A percentile compares a stretch with the other conserved stretches of the same genome.
These are phyloP conservation scores for Hebeloma cylindrosporum DNA, from an alignment of 768 basidiomycete species.

Conservation along the genomic window DNA sequence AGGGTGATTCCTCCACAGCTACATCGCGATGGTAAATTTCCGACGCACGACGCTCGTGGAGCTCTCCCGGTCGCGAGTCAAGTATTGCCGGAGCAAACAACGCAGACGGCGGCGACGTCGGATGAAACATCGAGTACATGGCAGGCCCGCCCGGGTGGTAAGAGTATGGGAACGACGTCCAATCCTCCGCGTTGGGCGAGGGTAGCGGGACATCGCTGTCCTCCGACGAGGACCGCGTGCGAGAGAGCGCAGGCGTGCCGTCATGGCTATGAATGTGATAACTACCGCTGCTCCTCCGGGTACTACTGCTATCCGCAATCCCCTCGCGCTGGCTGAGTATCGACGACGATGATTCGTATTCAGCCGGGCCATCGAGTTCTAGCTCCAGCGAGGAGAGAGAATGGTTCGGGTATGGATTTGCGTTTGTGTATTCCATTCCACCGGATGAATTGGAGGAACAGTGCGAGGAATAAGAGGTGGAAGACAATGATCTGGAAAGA, in stretches of 20 bases:
- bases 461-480: slow-evolving; percentile 33
- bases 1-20: too few species aligned
- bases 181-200: slow-evolving; percentile 18
- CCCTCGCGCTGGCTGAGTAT: neutral
- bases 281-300: slow-evolving; percentile 16
- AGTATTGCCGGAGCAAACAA: too few species aligned
- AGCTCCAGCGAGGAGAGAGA: slow-evolving; percentile 20
- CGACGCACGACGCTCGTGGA: too few species aligned
- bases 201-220: slow-evolving; percentile 21
- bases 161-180: slow-evolving; percentile 14
- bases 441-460: slow-evolving; percentile 28
- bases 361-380: slow-evolving; percentile 6
- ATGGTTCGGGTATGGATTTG: slow-evolving; percentile 5
- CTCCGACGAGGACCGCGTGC: slow-evolving; percentile 22
- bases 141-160: slow-evolving; percentile 6
- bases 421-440: slow-evolving; percentile 2
- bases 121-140: neutral
- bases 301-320: too few species aligned
- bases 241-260: slow-evolving; percentile 20
- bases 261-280: too few species aligned
- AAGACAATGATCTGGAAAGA: slow-evolving; percentile 45
- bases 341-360: neutral
- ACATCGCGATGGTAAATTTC: too few species aligned
- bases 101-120: neutral
- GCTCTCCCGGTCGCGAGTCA: too few species aligned